Conservation (phyloP, 257 asterid species). For the Avicennia marina region DNA sequence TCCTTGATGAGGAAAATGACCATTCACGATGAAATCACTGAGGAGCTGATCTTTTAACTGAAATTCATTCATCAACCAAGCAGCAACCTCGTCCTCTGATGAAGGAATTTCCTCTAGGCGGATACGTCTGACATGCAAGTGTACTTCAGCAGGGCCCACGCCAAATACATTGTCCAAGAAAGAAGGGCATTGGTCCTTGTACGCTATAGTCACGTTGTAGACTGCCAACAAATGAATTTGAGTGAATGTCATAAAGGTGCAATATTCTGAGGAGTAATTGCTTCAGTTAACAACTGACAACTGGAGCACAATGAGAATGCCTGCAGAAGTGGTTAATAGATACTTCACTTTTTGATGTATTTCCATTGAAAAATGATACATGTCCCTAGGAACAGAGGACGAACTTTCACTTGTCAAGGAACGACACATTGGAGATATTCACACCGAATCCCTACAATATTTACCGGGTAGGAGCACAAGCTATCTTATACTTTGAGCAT, state of each 20-base stretch:
- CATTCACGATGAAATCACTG: slow-evolving; percentile 48
- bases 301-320: not conserved
- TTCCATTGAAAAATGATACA: not conserved
- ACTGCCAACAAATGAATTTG: slow-evolving; percentile 40
- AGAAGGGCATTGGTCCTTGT: slow-evolving; percentile 77
- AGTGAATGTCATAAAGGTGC: slow-evolving; percentile 7
- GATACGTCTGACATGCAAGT: slow-evolving; percentile 68
- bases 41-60: slow-evolving; percentile 62
- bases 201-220: slow-evolving; percentile 82
- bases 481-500: too few species aligned
- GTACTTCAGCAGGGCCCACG: slow-evolving; percentile 89
- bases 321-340: not conserved
- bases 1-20: slow-evolving; percentile 69
- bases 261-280: not conserved
- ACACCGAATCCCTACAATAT: not conserved
- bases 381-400: too few species aligned
- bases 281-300: too few species aligned
- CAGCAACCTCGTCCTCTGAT: slow-evolving; percentile 42
- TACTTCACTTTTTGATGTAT: not conserved
- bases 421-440: not conserved
- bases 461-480: too few species aligned
- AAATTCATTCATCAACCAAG: slow-evolving; percentile 74
- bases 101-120: slow-evolving; percentile 47
- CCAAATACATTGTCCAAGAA: slow-evolving; percentile 93
- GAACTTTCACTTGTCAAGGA: too few species aligned